phyloP scores from a whole-genome alignment of 2,329 filamentous ascomycete genomes.

The Fusarium ramigenum region DNA sequence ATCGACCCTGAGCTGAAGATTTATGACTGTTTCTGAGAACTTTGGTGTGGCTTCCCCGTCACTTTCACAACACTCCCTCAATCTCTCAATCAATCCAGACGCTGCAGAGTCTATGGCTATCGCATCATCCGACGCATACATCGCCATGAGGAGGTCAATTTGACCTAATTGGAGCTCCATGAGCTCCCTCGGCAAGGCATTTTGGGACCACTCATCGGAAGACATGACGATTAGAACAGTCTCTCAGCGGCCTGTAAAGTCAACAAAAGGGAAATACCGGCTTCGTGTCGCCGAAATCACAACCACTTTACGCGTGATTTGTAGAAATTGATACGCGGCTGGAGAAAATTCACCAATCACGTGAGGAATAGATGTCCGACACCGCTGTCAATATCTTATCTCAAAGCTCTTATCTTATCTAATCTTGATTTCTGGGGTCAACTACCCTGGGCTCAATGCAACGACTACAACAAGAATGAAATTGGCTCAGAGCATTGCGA shows the following conservation, averaged over 20 bases:
- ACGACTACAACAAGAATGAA: background rate
- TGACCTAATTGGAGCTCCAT: conserved; percentile 59
- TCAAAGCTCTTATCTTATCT: background rate
- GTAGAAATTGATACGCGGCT: background rate
- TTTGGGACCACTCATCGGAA: background rate
- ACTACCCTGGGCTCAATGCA: background rate
- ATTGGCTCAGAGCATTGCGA: too few species aligned
- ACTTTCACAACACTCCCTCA: conserved; percentile 39
- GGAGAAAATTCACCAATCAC: conserved; percentile 1
- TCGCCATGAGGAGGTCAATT: conserved; percentile 61
- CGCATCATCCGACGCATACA: conserved; percentile 57
- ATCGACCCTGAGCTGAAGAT: conserved; percentile 42
- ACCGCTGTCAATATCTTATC: background rate
- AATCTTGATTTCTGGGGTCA: background rate
- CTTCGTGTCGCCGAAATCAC: too few species aligned
- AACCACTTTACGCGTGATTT: conserved; percentile 10
- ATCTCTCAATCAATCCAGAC: conserved; percentile 10
- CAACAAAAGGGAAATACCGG: fast-evolving
- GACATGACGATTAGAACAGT: background rate
- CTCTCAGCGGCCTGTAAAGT: fast-evolving
- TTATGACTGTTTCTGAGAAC: conserved; percentile 19
- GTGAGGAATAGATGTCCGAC: background rate
- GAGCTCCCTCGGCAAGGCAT: conserved; percentile 52
- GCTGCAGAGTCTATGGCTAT: conserved; percentile 43
- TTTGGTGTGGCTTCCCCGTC: conserved; percentile 4